Evolutionary conservation across 176 grass and related monocot genomes (phyloP), one percentile per base, ranked within the genome.

Genomic region (Juncus inflexus): DNA sequence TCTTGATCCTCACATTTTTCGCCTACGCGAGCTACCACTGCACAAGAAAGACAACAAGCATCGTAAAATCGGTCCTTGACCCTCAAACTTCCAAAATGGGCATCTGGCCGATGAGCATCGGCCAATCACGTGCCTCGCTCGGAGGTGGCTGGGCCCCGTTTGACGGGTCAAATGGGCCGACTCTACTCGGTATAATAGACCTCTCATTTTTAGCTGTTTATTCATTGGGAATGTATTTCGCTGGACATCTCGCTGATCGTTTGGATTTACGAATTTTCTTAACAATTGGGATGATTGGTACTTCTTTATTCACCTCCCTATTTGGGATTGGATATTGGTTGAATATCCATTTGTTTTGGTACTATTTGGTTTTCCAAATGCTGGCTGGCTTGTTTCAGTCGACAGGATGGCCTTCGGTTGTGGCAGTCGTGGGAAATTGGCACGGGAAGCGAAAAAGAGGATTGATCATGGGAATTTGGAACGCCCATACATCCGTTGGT

Each of bases 391-490:
- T 89, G 61, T 89, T 95, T 75, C 90, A 95, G 58, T 86, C 90
- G 41, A 81, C 80, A 0, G 90, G 90, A 38, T 95, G 90, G 90
- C 90, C 90, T 5, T 95, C 90, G 9, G 90, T 95, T 11, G 79
- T 89, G 12, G 90, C 90, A 45, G 73, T 95, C 67, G 82, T 89
- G 62, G 85, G 85, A 55, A 95, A 95, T 69, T 95, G 85, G 90
- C 87, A 85, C 72, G 90, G 90, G 63, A 89, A 95, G 76, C 82
- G 85, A 61, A 85, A 89, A 63, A 95, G 90, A 40, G 90, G 90
- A 7, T 63, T 95, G 47, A 95, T 95, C 62, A 86, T 95, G 90
- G 90, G 90, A 6, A 83, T 95, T 62, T 89, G 90, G 90, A 95
- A 95, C 78, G 90, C 90, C 8, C 76, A 95, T 50, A 89, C 90